Percentiles rank a stretch among this genome's conserved stretches.
These are phyloP conservation scores for Encephalitozoon intestinalis DNA, from an alignment of 371 early-diverging fungal genomes.

Conservation along the genomic window DNA sequence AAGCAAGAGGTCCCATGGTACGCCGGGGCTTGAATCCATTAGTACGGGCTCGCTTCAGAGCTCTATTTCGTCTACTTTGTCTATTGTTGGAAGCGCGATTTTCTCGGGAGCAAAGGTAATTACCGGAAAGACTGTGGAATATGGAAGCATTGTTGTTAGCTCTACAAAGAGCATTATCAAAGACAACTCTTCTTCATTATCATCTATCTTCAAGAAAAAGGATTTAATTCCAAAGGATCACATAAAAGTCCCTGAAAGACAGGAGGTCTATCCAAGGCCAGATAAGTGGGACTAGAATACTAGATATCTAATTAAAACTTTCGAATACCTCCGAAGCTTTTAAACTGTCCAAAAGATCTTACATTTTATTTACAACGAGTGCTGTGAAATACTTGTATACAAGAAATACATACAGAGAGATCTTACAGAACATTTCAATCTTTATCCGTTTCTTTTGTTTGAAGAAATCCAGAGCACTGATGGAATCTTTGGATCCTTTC, in stretches of 20 bases:
- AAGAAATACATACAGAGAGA: neutral
- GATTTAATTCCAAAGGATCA: neutral
- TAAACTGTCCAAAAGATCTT: neutral
- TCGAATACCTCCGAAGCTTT: neutral
- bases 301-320: neutral
- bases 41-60: neutral
- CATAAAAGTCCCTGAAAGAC: neutral
- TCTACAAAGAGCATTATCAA: conserved; percentile 2
- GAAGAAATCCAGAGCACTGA: conserved; percentile 4
- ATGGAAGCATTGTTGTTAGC: neutral
- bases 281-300: neutral
- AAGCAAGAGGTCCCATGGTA: neutral
- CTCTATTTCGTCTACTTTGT: conserved; percentile 11
- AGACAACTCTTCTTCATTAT: neutral
- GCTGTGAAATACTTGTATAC: neutral
- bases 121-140: conserved; percentile 20
- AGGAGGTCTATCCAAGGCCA: neutral
- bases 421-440: neutral
- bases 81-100: conserved; percentile 2
- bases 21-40: neutral
- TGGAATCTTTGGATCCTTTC: neutral
- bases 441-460: neutral
- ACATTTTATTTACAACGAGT: neutral
- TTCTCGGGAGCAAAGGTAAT: conserved; percentile 8
- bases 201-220: conserved; percentile 7